Evolutionary conservation across 768 basidiomycete genomes (phyloP), one percentile per base, ranked within the genome.

Genomic region (Suillus americanus): DNA sequence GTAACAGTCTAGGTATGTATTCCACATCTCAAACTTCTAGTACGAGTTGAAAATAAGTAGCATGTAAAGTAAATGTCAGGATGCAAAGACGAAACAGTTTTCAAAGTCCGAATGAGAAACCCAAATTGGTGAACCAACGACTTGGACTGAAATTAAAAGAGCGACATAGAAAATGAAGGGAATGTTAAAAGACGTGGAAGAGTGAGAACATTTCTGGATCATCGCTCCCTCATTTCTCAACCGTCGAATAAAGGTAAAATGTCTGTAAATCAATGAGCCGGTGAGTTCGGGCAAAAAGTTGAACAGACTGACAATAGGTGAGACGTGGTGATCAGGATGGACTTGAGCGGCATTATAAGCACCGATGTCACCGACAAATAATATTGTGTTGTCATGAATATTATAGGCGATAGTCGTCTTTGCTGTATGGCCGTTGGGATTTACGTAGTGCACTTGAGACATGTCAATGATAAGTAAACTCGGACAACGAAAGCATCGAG

Each of bases 281-380:
- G 63, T 41, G 18, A 40, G 6, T 25, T 64, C 3, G 9, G 25
- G 8, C 25, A 35, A 10, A 38, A n/a, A 38, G 37, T 64, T 28
- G 28, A 33, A 8, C 33, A 23, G 25, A 76, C 81, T 70, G 60
- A 82, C 81, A 45, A 80, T 75, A 35, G 73, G 68, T 46, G 65
- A 63, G 8, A 48, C 62, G 1, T 37, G 20, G 12, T 56, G 5
- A 54, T 62, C 43, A 3, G 45, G 64, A 62, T 73, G 64, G 62
- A 73, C 74, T 54, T 75, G 64, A 25, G 61, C 65, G 6, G 62
- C 68, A 64, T 83, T 82, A 71, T 78, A 82, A 14, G 77, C 76
- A 55, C 64, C 73, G 35, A 82, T 68, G 65, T 83, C 79, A 7
- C 82, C 82, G 33, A 78, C 76, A 64, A 86, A 79, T 68, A 82